Conservation (phyloP, 148 eudicot species). For the Polygonum maritimum region DNA sequence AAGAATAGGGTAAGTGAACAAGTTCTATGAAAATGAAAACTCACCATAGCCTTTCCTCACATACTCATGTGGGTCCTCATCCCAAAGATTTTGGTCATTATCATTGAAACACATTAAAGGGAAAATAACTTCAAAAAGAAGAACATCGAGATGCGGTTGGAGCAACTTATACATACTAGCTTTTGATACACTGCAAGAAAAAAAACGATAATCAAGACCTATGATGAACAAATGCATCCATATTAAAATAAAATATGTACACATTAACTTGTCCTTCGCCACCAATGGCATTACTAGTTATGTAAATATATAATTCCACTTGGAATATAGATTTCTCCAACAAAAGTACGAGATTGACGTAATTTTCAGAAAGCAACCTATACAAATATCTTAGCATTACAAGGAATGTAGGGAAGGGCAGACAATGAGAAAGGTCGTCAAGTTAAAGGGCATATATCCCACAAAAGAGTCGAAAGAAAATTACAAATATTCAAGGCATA, state of each 20-base stretch:
- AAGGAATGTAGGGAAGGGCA: background rate
- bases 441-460: background rate
- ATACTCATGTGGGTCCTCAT: conserved; percentile 99
- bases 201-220: conserved; percentile 5
- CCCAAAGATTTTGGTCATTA: conserved; percentile 94
- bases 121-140: conserved; percentile 88
- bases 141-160: conserved; percentile 74
- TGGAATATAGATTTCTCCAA: background rate
- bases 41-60: conserved; percentile 98
- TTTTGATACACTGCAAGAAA: conserved; percentile 67
- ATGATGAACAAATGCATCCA: background rate
- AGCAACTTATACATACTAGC: conserved; percentile 75
- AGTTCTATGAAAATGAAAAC: conserved; percentile 16
- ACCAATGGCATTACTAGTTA: background rate
- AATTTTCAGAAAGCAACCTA: background rate
- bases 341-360: background rate
- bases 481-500: background rate
- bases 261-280: too few species aligned
- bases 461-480: background rate
- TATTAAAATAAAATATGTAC: background rate
- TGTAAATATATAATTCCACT: background rate
- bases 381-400: background rate
- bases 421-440: too few species aligned
- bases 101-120: conserved; percentile 98
- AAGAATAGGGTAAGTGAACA: background rate